phyloP scores from a whole-genome alignment of 2,329 filamentous ascomycete genomes.

The Ceratocystis colombiana region DNA sequence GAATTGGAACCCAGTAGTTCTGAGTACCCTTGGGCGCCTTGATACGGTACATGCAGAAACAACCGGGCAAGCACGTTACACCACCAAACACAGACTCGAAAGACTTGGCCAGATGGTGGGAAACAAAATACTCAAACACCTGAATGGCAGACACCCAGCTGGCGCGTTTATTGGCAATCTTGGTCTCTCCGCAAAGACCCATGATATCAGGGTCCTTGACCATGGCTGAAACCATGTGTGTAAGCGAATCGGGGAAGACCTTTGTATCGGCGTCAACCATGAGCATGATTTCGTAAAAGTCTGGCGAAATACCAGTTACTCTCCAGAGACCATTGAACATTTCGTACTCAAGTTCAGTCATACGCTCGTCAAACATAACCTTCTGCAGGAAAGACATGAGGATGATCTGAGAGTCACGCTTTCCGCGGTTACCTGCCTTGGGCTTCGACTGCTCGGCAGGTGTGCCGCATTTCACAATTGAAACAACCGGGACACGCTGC shows the following conservation, averaged over 20 bases:
- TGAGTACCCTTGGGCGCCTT: slow-evolving; percentile 96
- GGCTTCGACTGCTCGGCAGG: slow-evolving; percentile 69
- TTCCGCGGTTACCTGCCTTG: slow-evolving; percentile 95
- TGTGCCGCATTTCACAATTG: slow-evolving; percentile 90
- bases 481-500: slow-evolving; percentile 95
- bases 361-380: slow-evolving; percentile 99
- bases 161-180: slow-evolving; percentile 95
- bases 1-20: slow-evolving; percentile 98
- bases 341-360: slow-evolving; percentile 98
- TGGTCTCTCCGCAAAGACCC: slow-evolving; percentile 96
- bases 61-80: slow-evolving; percentile 95
- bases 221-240: slow-evolving; percentile 98
- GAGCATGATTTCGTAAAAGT: slow-evolving; percentile 95
- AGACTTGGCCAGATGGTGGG: slow-evolving; percentile 89
- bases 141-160: slow-evolving; percentile 97
- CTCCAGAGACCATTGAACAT: slow-evolving; percentile 99
- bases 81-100: slow-evolving; percentile 98
- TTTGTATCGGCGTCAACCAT: slow-evolving; percentile 99
- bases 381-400: slow-evolving; percentile 99
- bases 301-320: slow-evolving; percentile 93
- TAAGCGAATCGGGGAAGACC: slow-evolving; percentile 94
- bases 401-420: slow-evolving; percentile 97
- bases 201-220: slow-evolving; percentile 98
- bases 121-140: slow-evolving; percentile 99
- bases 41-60: slow-evolving; percentile 99